Evolutionary conservation across 768 basidiomycete species (phyloP), one percentile per base, ranked within the genome.

Genomic region (Chiua virens): DNA sequence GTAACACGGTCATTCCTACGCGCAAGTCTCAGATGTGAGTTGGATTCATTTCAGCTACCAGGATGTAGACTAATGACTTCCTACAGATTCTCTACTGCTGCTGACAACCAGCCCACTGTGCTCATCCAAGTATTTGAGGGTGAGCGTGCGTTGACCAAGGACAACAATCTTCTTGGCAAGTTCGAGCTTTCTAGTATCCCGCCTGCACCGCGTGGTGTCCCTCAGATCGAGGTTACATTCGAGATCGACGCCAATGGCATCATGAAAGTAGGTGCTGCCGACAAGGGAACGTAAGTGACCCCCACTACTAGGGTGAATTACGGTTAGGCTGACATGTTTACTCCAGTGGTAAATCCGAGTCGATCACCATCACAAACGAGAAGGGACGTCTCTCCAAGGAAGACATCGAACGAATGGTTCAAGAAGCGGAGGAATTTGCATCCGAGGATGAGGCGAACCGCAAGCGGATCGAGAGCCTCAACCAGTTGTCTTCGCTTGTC

Each of bases 1-100:
- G 96, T 62, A 98, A 98, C 85, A 98, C 96, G 38, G 92, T 96
- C 66, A 94, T 98, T 69, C 96, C 96, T 53, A 98, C 95, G 62
- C 88, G 89, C 79, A 98, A 98, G 80, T 85, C 85, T 55, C 94
- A 98, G 75, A 96, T 89, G 83, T 86, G 54, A 14, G 82, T 73
- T 0, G 15, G 30, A 18, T 0, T 2, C 1, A 30, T 27, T 2
- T 9, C 4, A 8, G 15, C 15, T 34, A 17, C 9, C 15, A 6
- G 9, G 5, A 34, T 34, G 30, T 15, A 5, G 14, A 10, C 8
- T 47, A 8, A 62, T 25, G 4, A 8, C 25, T 11, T 34, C 1
- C 47, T 45, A 2, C 18, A 79, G 76, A 67, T 91, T 89, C 78
- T 87, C 86, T 6, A 88, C 87, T 20, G 88, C 89, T 45, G 86